Percentiles rank a stretch among this genome's conserved stretches.
Conservation (phyloP, 768 basidiomycete species). For the Collybia sp. region DNA sequence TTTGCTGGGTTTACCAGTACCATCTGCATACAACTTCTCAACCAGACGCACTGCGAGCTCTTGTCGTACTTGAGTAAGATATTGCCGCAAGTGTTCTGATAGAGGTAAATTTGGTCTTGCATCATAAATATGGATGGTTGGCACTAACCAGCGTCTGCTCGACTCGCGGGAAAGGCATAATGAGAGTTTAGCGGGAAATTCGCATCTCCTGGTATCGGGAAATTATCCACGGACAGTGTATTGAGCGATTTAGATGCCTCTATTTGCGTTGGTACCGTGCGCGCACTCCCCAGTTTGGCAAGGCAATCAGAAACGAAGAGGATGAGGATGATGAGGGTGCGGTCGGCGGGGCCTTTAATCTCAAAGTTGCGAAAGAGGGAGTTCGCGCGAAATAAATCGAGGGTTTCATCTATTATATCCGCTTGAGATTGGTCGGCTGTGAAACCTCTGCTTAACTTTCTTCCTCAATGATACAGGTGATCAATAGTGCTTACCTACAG, state of each 20-base stretch:
- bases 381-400: constrained; percentile 97
- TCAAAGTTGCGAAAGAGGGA: constrained; percentile 99
- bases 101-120: constrained; percentile 8
- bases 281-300: constrained; percentile 75
- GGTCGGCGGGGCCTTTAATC: constrained; percentile 97
- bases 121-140: not conserved
- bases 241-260: constrained; percentile 87
- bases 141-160: constrained; percentile 72
- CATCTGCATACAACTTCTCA: constrained; percentile 88
- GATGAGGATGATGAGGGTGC: constrained; percentile 94
- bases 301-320: constrained; percentile 98
- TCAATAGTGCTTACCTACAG: constrained; percentile 47
- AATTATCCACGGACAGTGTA: constrained; percentile 90
- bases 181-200: constrained; percentile 91
- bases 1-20: constrained; percentile 92
- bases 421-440: constrained; percentile 73
- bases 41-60: constrained; percentile 85
- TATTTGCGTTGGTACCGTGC: constrained; percentile 66
- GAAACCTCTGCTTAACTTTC: constrained; percentile 9
- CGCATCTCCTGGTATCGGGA: constrained; percentile 93
- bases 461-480: constrained; percentile 6
- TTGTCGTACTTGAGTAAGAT: constrained; percentile 89
- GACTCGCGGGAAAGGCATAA: constrained; percentile 74
- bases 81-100: constrained; percentile 83
- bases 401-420: constrained; percentile 94